Base-by-base conservation (phyloP, 208 protist species). In the Novymonas esmeraldas region DNA sequence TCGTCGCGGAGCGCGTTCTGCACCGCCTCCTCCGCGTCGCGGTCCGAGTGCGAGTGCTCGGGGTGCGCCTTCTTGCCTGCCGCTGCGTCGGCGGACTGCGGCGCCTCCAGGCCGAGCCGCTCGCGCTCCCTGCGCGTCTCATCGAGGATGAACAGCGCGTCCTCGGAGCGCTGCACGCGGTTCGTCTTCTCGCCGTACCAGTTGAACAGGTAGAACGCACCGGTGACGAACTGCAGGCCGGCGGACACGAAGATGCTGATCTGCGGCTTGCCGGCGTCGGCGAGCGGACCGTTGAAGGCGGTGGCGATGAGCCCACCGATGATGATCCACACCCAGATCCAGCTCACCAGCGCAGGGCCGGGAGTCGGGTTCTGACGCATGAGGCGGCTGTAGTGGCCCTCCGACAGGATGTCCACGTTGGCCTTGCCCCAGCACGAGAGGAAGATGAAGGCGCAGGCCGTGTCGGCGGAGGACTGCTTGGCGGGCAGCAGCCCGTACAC, bases 311-410 rank as follows among this genome's bases (percentile, higher is more conserved):
- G 41, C 0, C 64, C 24, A 18, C 82, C 87, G 0, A 78, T 3
- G 64, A 89, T 78, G 26, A 83, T 80, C 44, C 55, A 81, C 64
- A 74, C 65, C 82, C 79, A 91, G 13, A 94, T 75, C 72, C 78
- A 89, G 29, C 78, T 84, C 22, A 94, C 80, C 16, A 94, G 60
- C 18, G 78, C 38, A 1, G 82, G 73, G 29, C 84, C 84, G 28
- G 72, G 42, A 49, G 56, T 51, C 13, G 87, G 87, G 39, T 68
- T 45, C 39, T 70, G 44, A 31, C 80, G 79, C 38, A 94, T 84
- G 42, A 90, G 49, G 16, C 83, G 79, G 41, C 80, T 89, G 84
- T 94, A 94, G 61, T 86, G 81, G 34, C 87, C 87, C 61, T 90
- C 71, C 0, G 79, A 85, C 4, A 94, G 81, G 54, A 91, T 87